phyloP scores from a whole-genome alignment of 1,284 basidiomycete species.

The Inonotus hispidus region DNA sequence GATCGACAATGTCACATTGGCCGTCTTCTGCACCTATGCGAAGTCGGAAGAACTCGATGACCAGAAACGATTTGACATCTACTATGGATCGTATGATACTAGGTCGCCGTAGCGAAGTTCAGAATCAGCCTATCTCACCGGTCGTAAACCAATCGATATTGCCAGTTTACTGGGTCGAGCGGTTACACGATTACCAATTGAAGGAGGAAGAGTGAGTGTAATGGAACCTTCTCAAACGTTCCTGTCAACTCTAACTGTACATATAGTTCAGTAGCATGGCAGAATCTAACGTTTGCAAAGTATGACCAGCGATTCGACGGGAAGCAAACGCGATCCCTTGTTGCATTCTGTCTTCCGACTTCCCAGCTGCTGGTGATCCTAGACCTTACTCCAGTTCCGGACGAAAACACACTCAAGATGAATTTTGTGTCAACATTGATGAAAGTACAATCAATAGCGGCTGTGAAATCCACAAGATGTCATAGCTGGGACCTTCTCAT shows the following conservation, averaged over 20 bases:
- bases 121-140: slow-evolving; percentile 34
- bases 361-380: slow-evolving; percentile 39
- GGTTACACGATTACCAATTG: slow-evolving; percentile 47
- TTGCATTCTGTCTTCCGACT: slow-evolving; percentile 53
- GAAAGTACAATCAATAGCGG: slow-evolving; percentile 46
- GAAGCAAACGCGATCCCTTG: slow-evolving; percentile 40
- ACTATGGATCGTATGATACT: slow-evolving; percentile 62
- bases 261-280: slow-evolving; percentile 36
- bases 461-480: slow-evolving; percentile 58
- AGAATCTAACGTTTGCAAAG: slow-evolving; percentile 45
- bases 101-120: slow-evolving; percentile 34
- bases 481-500: slow-evolving; percentile 65
- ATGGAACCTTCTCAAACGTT: slow-evolving; percentile 10
- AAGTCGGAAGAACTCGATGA: slow-evolving; percentile 37
- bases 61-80: slow-evolving; percentile 53
- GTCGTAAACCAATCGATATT: slow-evolving; percentile 58
- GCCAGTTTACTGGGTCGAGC: slow-evolving; percentile 63
- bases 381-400: slow-evolving; percentile 9
- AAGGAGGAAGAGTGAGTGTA: slow-evolving; percentile 46
- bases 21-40: slow-evolving; percentile 23
- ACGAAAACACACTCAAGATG: slow-evolving; percentile 40
- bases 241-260: slow-evolving; percentile 14
- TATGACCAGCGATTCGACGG: slow-evolving; percentile 68
- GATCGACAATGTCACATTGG: slow-evolving; percentile 26
- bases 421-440: slow-evolving; percentile 32